Percentiles rank a stretch among this genome's conserved stretches.
Evolutionary conservation across 306 rosid genomes (phyloP).

Genomic region (Begonia fuchsioides): DNA sequence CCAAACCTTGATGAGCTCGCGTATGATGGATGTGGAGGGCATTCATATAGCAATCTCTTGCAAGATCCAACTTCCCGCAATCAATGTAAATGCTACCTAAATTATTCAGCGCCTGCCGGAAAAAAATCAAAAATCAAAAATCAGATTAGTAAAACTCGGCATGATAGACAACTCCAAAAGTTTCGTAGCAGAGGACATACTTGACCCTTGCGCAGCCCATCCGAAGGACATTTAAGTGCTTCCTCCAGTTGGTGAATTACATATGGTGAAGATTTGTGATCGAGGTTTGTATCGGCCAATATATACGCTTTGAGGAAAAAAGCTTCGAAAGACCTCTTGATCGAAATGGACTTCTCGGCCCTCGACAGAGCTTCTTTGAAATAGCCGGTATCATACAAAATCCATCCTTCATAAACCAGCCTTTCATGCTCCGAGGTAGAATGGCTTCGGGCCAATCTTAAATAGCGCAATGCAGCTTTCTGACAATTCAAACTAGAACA

Average conservation of each 20-base stretch:
- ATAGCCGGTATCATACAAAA: constrained; percentile 82
- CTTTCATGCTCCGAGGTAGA: constrained; percentile 66
- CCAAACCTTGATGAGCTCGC: constrained; percentile 88
- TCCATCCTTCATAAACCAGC: constrained; percentile 94
- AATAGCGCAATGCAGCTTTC: constrained; percentile 78
- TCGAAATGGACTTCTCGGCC: constrained; percentile 67
- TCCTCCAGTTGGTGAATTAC: constrained; percentile 72
- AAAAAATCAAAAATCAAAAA: constrained; percentile 9
- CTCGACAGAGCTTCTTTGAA: constrained; percentile 78
- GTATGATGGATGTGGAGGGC: constrained; percentile 89
- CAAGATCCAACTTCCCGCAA: constrained; percentile 72
- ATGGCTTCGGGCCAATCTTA: constrained; percentile 64
- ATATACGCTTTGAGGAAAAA: constrained; percentile 85
- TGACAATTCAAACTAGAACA: constrained; percentile 57
- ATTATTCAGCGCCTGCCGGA: constrained; percentile 69
- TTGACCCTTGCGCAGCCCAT: constrained; percentile 91
- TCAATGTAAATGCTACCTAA: constrained; percentile 82
- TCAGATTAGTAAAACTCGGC: not conserved
- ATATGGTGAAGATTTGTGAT: constrained; percentile 42
- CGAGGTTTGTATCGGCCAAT: constrained; percentile 65
- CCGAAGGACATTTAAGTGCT: constrained; percentile 90
- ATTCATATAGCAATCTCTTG: constrained; percentile 80
- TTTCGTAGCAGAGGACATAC: constrained; percentile 9
- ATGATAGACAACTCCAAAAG: too few relatives aligned
- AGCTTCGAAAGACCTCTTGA: constrained; percentile 92